Base-by-base conservation (phyloP, 2,329 filamentous ascomycete genomes). In the Aspergillus costaricaensis region DNA sequence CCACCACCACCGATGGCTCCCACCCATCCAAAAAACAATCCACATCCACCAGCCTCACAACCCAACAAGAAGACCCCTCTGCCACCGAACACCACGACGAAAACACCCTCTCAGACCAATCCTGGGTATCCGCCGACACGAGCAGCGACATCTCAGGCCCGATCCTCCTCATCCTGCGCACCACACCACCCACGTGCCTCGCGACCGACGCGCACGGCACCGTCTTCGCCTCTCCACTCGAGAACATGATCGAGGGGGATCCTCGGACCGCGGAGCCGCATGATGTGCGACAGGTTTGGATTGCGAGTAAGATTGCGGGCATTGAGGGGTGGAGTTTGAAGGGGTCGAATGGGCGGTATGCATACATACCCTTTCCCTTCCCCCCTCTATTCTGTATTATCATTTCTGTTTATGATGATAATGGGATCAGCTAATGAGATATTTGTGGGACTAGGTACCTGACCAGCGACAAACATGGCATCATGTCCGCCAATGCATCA, bases 221-320 rank as follows among this genome's bases (percentile, higher is more conserved):
- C 72, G 89, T 98, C 15, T 99, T 96, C 76, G 84, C 91, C 5
- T 87, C 90, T 67, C 80, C 83, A 14, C 80, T 99, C 53, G 92
- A 96, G 80, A 97, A 98, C 73, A 88, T 96, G 38, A 85, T 96
- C 62, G 93, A 97, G 59, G 87, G 83, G 25, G 90, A 96, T 72
- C 85, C 91, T 3, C 76, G 83, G n/a, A 96, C 88, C 5, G 92
- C 94, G 8, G 95, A 99, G 78, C 95, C 95, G 53, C 93, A 97
- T 76, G 93, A 98, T 75, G 93, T 98, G 62, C 84, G 94, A 62
- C 93, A 97, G 80, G 95, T 99, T 15, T 99, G 94, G 91, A 86
- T 98, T 65, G 92, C 91, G 62, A 96, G 90, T 68, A 86, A 85
- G 66, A 88, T 97, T 12, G 86, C 89, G 0, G 94, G 94, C 3